Conservation (phyloP, 495 filamentous ascomycete species). For the Tuber microsphaerosporum region DNA sequence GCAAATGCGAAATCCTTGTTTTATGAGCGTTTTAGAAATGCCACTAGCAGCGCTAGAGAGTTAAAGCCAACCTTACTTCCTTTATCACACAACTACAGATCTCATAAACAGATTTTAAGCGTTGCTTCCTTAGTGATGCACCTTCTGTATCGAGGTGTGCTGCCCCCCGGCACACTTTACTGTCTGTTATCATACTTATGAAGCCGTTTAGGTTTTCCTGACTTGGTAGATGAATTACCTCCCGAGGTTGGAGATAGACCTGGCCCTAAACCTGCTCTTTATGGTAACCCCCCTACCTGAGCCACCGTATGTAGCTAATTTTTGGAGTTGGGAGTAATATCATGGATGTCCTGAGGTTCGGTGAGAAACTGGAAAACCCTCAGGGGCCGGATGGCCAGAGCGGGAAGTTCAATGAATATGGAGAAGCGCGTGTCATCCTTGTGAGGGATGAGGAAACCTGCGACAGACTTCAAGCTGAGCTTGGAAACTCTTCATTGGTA, state of each 20-base stretch:
- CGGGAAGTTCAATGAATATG: background rate
- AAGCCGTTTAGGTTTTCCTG: constrained; percentile 41
- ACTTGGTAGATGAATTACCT: constrained; percentile 45
- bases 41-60: background rate
- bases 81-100: constrained; percentile 45
- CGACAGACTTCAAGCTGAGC: too few species aligned
- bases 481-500: too few species aligned
- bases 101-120: constrained; percentile 47
- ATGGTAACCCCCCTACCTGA: constrained; percentile 25
- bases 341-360: background rate
- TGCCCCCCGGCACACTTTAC: background rate
- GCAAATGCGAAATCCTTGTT: too few species aligned
- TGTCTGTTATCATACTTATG: background rate
- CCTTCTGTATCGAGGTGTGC: constrained; percentile 11
- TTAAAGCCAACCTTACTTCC: constrained; percentile 40
- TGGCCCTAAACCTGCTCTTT: constrained; percentile 45
- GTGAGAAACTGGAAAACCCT: constrained; percentile 39
- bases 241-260: constrained; percentile 44
- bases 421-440: too few species aligned
- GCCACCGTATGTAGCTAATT: constrained; percentile 2
- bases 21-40: too few species aligned
- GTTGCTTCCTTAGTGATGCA: constrained; percentile 43
- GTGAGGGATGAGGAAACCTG: too few species aligned
- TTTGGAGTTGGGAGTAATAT: background rate
- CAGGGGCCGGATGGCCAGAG: constrained; percentile 32